Evolutionary conservation across 805 yeast genomes (phyloP).

Genomic region (Saccharomycopsis sp.): DNA sequence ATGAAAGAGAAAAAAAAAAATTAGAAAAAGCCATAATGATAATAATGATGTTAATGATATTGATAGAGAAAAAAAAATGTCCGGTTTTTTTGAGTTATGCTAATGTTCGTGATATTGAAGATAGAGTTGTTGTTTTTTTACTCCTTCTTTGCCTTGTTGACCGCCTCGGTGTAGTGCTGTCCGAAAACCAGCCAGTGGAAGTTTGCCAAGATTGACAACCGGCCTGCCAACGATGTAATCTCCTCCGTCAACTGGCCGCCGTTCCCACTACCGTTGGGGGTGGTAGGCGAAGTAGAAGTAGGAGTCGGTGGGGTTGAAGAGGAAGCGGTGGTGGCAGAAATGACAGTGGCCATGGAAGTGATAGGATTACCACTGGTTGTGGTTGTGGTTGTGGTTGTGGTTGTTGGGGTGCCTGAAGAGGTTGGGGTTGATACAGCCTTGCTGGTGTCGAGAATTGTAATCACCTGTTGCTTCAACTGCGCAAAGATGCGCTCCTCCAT

Average conservation of each 20-base stretch:
- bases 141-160: constrained; percentile 23
- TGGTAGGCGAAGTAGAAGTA: constrained; percentile 3
- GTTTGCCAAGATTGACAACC: constrained; percentile 56
- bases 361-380: too few species aligned
- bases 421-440: constrained; percentile 13
- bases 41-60: too few species aligned
- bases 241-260: constrained; percentile 36
- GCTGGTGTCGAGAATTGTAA: constrained; percentile 28
- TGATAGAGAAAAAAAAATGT: too few species aligned
- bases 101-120: too few species aligned
- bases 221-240: constrained; percentile 46
- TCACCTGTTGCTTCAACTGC: constrained; percentile 30
- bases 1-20: too few species aligned
- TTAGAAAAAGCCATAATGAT: too few species aligned
- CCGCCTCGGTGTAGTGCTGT: constrained; percentile 44
- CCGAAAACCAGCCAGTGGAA: constrained; percentile 85
- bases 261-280: too few species aligned
- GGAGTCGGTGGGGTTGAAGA: constrained; percentile 18
- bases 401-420: constrained; percentile 1
- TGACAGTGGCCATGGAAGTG: constrained; percentile 1
- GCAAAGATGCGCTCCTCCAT: constrained; percentile 61
- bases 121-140: too few species aligned
- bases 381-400: too few species aligned
- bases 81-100: too few species aligned
- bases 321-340: constrained; percentile 11